Percentiles rank a stretch among this genome's conserved stretches.
These are phyloP conservation scores for Wickerhamiella musiphila DNA, from an alignment of 805 yeast genomes.

Conservation along the genomic window DNA sequence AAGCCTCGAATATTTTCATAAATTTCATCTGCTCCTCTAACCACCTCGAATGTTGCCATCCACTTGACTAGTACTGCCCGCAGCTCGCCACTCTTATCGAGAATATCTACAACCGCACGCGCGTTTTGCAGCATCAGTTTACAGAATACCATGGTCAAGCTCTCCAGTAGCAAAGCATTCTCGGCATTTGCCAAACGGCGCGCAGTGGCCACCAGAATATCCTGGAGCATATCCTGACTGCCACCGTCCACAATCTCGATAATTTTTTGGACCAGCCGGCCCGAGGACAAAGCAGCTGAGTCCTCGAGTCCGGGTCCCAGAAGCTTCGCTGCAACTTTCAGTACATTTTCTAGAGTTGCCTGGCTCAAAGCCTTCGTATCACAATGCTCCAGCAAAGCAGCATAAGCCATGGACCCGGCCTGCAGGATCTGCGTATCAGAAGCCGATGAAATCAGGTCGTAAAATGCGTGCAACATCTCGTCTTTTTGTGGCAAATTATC, in stretches of 20 bases:
- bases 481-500: constrained; percentile 12
- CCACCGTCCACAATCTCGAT: constrained; percentile 33
- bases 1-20: constrained; percentile 51
- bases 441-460: constrained; percentile 30
- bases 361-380: constrained; percentile 3
- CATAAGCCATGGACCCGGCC: constrained; percentile 57
- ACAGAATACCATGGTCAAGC: constrained; percentile 59
- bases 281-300: constrained; percentile 67
- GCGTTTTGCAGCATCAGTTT: constrained; percentile 49
- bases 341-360: constrained; percentile 23
- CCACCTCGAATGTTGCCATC: constrained; percentile 65
- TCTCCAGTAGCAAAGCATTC: constrained; percentile 59
- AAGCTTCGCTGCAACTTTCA: constrained; percentile 49
- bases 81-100: constrained; percentile 33
- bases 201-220: constrained; percentile 60
- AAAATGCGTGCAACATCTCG: constrained; percentile 23
- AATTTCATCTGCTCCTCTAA: constrained; percentile 63
- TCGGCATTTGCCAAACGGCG: constrained; percentile 45
- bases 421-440: constrained; percentile 68
- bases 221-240: constrained; percentile 26
- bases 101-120: constrained; percentile 41
- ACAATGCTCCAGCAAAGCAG: constrained; percentile 32
- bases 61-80: constrained; percentile 53
- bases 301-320: constrained; percentile 59
- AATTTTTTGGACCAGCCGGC: constrained; percentile 42